phyloP scores from a whole-genome alignment of 371 early-diverging fungal genomes.

The Mortierella sp. region DNA sequence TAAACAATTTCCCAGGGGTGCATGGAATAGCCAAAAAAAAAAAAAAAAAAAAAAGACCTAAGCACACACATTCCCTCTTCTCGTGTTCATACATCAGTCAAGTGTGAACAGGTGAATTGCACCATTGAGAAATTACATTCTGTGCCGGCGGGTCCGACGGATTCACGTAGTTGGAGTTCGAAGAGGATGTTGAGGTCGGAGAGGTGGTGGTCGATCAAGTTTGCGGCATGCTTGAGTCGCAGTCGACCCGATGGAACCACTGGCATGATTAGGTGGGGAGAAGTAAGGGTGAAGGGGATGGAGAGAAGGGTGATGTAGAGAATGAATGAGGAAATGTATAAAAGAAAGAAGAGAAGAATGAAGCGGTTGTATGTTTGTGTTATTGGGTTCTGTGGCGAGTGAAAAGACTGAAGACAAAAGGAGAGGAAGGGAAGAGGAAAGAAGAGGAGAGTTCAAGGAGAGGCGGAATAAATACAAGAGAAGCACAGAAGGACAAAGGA shows the following conservation, averaged over 20 bases:
- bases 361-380: background rate
- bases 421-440: background rate
- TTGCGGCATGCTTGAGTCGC: slow-evolving; percentile 37
- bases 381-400: background rate
- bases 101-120: background rate
- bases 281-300: background rate
- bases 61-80: background rate
- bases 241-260: slow-evolving; percentile 38
- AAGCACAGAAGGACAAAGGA: background rate
- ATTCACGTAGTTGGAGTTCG: slow-evolving; percentile 30
- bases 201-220: slow-evolving; percentile 35
- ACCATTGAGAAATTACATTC: slow-evolving; percentile 22
- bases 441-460: background rate
- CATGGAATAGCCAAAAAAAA: background rate
- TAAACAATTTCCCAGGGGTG: slow-evolving; percentile 14
- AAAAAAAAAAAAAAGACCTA: background rate
- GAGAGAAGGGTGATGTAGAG: no score
- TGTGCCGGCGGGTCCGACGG: slow-evolving; percentile 26
- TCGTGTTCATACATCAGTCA: background rate
- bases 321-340: no score
- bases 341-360: background rate
- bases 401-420: background rate
- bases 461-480: background rate
- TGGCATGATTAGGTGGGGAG: slow-evolving; percentile 17
- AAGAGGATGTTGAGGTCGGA: slow-evolving; percentile 48